Evolutionary conservation across 1,284 basidiomycete species (phyloP).

Genomic region (Inonotus hispidus): DNA sequence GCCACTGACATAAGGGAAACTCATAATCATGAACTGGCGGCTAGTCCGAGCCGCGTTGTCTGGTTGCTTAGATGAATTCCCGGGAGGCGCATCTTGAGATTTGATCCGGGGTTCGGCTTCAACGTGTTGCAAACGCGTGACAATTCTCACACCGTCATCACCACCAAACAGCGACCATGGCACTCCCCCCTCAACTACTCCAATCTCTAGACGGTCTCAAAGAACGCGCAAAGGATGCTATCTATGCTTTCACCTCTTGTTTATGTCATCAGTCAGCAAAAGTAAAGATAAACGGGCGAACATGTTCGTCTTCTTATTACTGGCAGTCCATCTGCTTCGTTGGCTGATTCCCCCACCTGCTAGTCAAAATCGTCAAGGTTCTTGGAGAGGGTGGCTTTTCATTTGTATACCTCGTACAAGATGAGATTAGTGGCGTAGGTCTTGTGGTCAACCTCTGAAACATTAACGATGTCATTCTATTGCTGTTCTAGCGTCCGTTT

Average conservation of each 20-base stretch:
- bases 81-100: not conserved
- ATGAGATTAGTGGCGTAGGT: conserved; percentile 74
- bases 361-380: conserved; percentile 84
- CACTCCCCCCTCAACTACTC: conserved; percentile 21
- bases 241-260: conserved; percentile 75
- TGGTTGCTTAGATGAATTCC: not conserved
- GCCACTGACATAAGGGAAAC: too few relatives aligned
- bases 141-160: not conserved
- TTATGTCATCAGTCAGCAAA: conserved; percentile 76
- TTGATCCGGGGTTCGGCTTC: not conserved
- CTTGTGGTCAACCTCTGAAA: not conserved
- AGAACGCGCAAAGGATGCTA: conserved; percentile 72
- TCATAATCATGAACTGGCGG: too few relatives aligned
- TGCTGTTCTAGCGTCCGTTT: conserved; percentile 62
- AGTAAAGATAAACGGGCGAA: conserved; percentile 90
- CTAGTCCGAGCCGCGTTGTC: not conserved
- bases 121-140: not conserved
- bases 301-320: conserved; percentile 43
- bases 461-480: conserved; percentile 1
- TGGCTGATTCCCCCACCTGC: not conserved
- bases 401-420: conserved; percentile 90
- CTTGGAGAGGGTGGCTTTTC: conserved; percentile 95
- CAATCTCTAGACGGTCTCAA: conserved; percentile 56
- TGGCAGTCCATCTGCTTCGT: not conserved
- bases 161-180: not conserved